Percentiles rank a stretch among this genome's conserved stretches.
These are phyloP conservation scores for Mycocentrospora acerina DNA, from an alignment of 2,329 filamentous ascomycete species.

Conservation along the genomic window DNA sequence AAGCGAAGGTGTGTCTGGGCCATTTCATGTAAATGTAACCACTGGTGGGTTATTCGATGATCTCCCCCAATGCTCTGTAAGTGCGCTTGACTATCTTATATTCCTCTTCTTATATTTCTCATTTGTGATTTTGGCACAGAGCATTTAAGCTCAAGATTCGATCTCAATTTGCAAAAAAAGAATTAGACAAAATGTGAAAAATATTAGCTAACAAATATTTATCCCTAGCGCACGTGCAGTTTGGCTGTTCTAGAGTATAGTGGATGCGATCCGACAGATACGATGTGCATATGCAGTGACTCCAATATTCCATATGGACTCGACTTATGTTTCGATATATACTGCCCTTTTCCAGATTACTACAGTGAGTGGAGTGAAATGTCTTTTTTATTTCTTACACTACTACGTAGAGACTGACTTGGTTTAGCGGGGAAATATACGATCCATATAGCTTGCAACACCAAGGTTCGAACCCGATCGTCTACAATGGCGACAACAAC, in stretches of 20 bases:
- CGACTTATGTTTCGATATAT: background rate
- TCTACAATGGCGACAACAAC: background rate
- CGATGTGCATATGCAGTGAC: background rate
- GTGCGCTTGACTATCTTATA: background rate
- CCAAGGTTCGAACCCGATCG: background rate
- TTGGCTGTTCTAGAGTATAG: slow-evolving; percentile 1
- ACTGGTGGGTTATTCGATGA: slow-evolving; percentile 1
- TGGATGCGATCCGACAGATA: background rate
- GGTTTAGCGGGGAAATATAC: background rate
- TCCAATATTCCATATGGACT: background rate
- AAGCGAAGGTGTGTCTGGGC: background rate
- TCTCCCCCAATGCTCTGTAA: slow-evolving; percentile 1
- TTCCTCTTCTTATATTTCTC: too few species aligned
- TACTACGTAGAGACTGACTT: background rate
- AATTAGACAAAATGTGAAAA: too few species aligned
- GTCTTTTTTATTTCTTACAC: background rate
- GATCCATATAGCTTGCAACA: background rate
- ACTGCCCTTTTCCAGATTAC: slow-evolving; percentile 1
- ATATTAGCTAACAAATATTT: too few species aligned
- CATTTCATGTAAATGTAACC: background rate
- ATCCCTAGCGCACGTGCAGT: slow-evolving; percentile 1
- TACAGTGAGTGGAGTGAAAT: background rate
- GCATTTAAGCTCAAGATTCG: too few species aligned
- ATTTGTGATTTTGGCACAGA: too few species aligned
- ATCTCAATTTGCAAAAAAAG: too few species aligned